These are phyloP conservation scores for Yamadazyma phyllophila DNA, from an alignment of 805 yeast species.

Conservation along the genomic window DNA sequence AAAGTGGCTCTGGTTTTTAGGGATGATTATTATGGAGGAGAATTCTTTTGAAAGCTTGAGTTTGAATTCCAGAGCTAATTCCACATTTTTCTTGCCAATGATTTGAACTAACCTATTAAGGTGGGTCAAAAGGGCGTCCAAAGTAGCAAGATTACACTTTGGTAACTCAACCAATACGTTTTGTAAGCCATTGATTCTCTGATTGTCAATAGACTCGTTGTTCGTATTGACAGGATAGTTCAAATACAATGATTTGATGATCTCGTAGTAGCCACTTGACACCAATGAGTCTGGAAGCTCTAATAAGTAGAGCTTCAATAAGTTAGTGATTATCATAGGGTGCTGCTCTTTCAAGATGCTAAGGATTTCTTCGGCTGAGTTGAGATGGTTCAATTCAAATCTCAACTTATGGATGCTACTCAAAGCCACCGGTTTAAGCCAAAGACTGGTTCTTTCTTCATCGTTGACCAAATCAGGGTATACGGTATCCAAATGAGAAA, in stretches of 20 bases:
- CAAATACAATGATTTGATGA: conserved; percentile 62
- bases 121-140: conserved; percentile 78
- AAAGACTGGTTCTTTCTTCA: conserved; percentile 60
- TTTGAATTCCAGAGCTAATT: conserved; percentile 36
- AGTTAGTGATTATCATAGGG: conserved; percentile 64
- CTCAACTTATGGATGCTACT: conserved; percentile 61
- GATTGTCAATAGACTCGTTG: conserved; percentile 37
- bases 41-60: conserved; percentile 62
- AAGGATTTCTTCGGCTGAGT: conserved; percentile 27
- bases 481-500: conserved; percentile 63
- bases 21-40: conserved; percentile 14
- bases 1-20: conserved; percentile 21
- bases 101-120: conserved; percentile 57
- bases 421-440: conserved; percentile 68
- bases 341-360: conserved; percentile 36
- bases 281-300: conserved; percentile 80
- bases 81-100: conserved; percentile 42
- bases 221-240: conserved; percentile 32
- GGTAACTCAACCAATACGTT: conserved; percentile 67
- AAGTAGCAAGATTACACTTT: conserved; percentile 69
- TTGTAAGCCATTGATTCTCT: conserved; percentile 60
- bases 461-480: conserved; percentile 73
- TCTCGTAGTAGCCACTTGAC: conserved; percentile 61
- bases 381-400: conserved; percentile 44
- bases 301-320: conserved; percentile 67